Evolutionary conservation across 2,329 filamentous ascomycete genomes (phyloP), one percentile per base, ranked within the genome.

Genomic region (Nemania sp.): DNA sequence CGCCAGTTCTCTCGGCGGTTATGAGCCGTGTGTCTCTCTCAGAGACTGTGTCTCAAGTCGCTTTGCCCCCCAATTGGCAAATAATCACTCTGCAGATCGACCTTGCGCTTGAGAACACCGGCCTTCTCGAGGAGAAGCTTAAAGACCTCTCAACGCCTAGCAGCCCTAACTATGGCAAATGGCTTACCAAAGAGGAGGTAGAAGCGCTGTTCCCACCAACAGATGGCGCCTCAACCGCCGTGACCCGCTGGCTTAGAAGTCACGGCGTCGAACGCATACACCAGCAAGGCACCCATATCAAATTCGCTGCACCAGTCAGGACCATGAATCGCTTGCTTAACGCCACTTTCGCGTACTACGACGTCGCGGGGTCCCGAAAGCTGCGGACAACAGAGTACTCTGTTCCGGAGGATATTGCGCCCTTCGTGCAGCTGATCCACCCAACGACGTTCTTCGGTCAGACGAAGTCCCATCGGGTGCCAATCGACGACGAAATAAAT

Each of bases 381-480:
- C 76, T 70, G 65, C 65, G 70, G 26, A 73, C 70, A n/a, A 67
- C 54, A 2, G 63, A 66, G 38, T 73, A 72, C 54, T 72, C 68
- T 1, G 68, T 73, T n/a, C 70, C 70, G 0, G 76, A 80, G 7
- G 72, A 78, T 20, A 67, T 83, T 60, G 70, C 75, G 2, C 27
- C 57, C 1, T 63, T 79, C 62, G 79, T 83, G 67, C 80, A 82
- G 67, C 69, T 82, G 29, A 77, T 83, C 55, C 79, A 81, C 41
- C 82, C 82, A 0, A 83, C 82, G 2, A 81, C 80, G n/a, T 82
- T 79, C 71, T 84, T 85, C 64, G 81, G 80, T 55, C 53, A 62
- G 29, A 69, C 66, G 35, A 66, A 49, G 32, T 68, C 70, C 7
- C 60, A 64, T 24, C 55, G 41, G 8, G 54, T 70, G 62, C 29